phyloP scores from a whole-genome alignment of 139 green algal species.

The Volvox reticuliferus region DNA sequence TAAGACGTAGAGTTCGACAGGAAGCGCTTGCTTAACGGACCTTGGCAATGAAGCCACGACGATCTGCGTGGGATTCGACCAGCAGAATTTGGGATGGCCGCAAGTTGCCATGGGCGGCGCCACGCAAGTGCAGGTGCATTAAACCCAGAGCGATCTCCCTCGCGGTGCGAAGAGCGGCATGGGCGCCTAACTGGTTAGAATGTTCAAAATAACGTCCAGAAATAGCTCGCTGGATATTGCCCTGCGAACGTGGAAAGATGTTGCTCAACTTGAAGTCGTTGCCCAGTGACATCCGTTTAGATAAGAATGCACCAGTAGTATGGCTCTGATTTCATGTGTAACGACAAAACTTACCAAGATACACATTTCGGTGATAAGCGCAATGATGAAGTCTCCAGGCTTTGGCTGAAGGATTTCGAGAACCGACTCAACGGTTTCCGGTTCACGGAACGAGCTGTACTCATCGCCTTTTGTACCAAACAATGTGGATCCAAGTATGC shows the following conservation, averaged over 20 bases:
- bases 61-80: not conserved
- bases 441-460: not conserved
- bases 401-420: not conserved
- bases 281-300: not conserved
- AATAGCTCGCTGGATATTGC: not conserved
- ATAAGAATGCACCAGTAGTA: not conserved
- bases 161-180: not conserved
- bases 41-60: slow-evolving; percentile 31
- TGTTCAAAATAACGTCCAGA: not conserved
- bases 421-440: not conserved
- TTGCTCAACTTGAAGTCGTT: not conserved
- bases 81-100: slow-evolving; percentile 12
- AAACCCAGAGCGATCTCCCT: slow-evolving; percentile 19
- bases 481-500: not conserved
- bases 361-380: not conserved
- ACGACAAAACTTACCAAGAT: not conserved
- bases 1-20: not conserved
- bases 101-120: not conserved
- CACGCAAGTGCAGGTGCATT: not conserved
- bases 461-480: not conserved
- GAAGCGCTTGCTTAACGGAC: not conserved
- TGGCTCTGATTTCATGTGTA: not conserved
- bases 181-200: not conserved
- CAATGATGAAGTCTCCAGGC: not conserved
- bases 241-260: not conserved